Evolutionary conservation across 179 eudicot genomes (phyloP).

Genomic region (Dionaea muscipula): DNA sequence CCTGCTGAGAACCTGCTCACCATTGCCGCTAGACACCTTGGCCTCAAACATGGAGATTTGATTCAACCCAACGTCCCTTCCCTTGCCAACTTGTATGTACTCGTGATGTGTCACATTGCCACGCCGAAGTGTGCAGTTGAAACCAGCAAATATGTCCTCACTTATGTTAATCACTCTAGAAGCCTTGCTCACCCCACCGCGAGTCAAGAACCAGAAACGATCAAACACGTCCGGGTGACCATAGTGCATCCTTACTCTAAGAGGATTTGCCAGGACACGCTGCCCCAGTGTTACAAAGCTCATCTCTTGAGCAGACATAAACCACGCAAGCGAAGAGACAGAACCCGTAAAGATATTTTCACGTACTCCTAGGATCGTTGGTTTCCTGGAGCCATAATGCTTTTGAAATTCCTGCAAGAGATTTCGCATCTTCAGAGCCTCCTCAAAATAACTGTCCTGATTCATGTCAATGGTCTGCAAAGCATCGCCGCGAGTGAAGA

Average conservation of each 20-base stretch:
- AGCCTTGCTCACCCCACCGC: constrained; percentile 94
- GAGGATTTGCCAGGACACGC: constrained; percentile 86
- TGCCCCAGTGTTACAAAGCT: constrained; percentile 93
- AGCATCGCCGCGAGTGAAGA: constrained; percentile 93
- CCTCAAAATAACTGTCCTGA: constrained; percentile 83
- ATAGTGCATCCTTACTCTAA: constrained; percentile 95
- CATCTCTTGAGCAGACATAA: constrained; percentile 94
- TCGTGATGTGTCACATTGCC: constrained; percentile 96
- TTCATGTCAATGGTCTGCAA: constrained; percentile 96
- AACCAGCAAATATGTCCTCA: constrained; percentile 92
- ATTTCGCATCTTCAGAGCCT: constrained; percentile 89
- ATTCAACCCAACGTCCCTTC: constrained; percentile 91
- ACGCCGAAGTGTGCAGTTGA: constrained; percentile 83
- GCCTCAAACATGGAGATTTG: constrained; percentile 98
- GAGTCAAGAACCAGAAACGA: constrained; percentile 75
- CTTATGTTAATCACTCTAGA: constrained; percentile 85
- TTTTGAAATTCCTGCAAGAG: constrained; percentile 73
- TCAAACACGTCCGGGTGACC: constrained; percentile 98
- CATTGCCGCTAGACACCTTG: constrained; percentile 91
- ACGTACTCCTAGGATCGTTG: constrained; percentile 84
- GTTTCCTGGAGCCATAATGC: constrained; percentile 58
- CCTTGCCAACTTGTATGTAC: constrained; percentile 93
- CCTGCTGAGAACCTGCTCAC: constrained; percentile 87
- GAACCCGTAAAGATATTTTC: constrained; percentile 90
- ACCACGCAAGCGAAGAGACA: constrained; percentile 94